Conservation (phyloP, 768 basidiomycete genomes). For the Stropharia rugosoannulata region DNA sequence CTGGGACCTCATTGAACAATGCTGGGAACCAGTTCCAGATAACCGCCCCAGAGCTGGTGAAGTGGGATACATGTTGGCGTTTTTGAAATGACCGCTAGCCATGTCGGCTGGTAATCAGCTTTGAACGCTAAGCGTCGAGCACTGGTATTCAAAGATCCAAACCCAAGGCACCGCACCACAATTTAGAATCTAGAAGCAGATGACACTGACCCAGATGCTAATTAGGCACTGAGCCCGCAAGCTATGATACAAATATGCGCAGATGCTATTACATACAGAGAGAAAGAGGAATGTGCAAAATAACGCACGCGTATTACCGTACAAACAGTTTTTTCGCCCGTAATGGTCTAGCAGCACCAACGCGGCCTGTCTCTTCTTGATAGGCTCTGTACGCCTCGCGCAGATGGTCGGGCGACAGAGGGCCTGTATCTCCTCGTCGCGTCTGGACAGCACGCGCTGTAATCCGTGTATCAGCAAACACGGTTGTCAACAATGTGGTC, state of each 20-base stretch:
- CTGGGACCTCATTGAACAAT: background rate
- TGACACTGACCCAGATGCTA: too few species aligned
- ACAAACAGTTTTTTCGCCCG: slow-evolving; percentile 75
- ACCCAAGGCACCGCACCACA: too few species aligned
- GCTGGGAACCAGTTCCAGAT: background rate
- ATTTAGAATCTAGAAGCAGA: too few species aligned
- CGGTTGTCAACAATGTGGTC: background rate
- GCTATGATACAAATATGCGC: too few species aligned
- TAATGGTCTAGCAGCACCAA: slow-evolving; percentile 74
- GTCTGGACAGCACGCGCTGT: slow-evolving; percentile 76
- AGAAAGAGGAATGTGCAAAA: too few species aligned
- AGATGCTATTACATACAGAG: too few species aligned
- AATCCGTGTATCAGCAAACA: background rate
- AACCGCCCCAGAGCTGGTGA: background rate
- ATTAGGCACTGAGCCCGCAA: too few species aligned
- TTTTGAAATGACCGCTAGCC: too few species aligned
- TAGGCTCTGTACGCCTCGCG: slow-evolving; percentile 88
- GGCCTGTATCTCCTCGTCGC: slow-evolving; percentile 70
- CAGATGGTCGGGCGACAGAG: slow-evolving; percentile 84
- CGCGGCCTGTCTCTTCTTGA: slow-evolving; percentile 76
- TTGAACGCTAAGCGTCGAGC: too few species aligned
- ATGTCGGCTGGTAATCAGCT: too few species aligned
- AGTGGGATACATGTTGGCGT: background rate
- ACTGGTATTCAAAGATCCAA: too few species aligned
- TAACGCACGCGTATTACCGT: slow-evolving; percentile 18